Percentiles rank a stretch among this genome's conserved stretches.
Conservation (phyloP, 768 basidiomycete genomes). For the Tubosaeta sp. region DNA sequence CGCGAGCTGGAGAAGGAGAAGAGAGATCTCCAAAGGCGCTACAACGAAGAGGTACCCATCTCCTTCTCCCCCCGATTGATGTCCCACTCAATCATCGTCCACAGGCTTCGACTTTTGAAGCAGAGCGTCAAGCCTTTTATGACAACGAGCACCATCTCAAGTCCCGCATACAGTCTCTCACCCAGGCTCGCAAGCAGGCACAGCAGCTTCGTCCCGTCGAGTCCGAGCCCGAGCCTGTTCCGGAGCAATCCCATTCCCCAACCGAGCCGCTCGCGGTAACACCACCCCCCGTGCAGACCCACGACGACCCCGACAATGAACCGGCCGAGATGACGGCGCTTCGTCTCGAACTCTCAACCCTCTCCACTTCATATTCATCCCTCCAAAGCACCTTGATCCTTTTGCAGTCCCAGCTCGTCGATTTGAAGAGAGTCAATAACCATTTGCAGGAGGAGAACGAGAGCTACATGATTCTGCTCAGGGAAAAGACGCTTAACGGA, state of each 20-base stretch:
- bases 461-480: constrained; percentile 89
- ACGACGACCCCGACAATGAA: constrained; percentile 62
- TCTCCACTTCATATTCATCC: constrained; percentile 81
- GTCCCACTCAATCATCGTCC: constrained; percentile 7
- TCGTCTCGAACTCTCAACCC: constrained; percentile 77
- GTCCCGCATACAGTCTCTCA: constrained; percentile 79
- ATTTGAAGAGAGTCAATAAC: constrained; percentile 84
- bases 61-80: constrained; percentile 12
- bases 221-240: constrained; percentile 39
- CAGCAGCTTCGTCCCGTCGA: constrained; percentile 34
- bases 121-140: constrained; percentile 88
- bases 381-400: constrained; percentile 82
- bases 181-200: constrained; percentile 57
- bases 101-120: constrained; percentile 84
- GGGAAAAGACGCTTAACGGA: constrained; percentile 88
- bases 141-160: constrained; percentile 94
- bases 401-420: constrained; percentile 78
- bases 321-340: constrained; percentile 87
- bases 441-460: constrained; percentile 95
- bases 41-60: constrained; percentile 74
- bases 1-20: constrained; percentile 89
- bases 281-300: constrained; percentile 37
- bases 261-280: constrained; percentile 22
- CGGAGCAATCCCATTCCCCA: constrained; percentile 31
- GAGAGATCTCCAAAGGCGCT: constrained; percentile 73